Evolutionary conservation across 768 basidiomycete species (phyloP), one percentile per base, ranked within the genome.

Genomic region (Lyophyllum atratum): DNA sequence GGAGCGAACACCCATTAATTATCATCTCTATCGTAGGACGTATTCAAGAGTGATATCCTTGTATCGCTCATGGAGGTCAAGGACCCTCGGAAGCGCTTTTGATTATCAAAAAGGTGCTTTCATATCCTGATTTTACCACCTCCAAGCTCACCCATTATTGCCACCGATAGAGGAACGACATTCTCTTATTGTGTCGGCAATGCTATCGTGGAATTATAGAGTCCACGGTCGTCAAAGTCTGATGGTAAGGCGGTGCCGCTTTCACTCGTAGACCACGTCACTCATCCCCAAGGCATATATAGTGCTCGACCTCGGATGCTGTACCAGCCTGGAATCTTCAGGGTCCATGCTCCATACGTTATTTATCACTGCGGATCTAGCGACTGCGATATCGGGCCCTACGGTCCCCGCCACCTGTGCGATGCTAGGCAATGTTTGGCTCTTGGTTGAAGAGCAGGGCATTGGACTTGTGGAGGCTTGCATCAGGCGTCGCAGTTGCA

Each of bases 21-120:
- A 50, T 50, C 17, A 14, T 33, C 22, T 24, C 22, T 26, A 24
- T 24, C 25, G 22, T 48, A 65, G 64, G 56, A 49, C 45, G 55
- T 25, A 14, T 67, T 65, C 42, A 58, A 56, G 48, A 50, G 63
- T 21, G 67, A 72, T 10, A 58, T 76, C 8, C 63, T 66, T 29
- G 52, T 57, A 22, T 51, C 70, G 49, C 51, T 73, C 37, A 56
- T 74, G 33, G 52, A 56, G 46, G 60, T 62, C 1, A 64, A 55
- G 43, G 71, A 71, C 58, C 71, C 69, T 37, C 65, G 70, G 43
- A 62, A 54, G 37, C 60, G 63, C 12, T 55, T 40, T 19, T 40
- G 17, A 40, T 5, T 6, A n/a, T 8, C 39, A 15, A 2, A 40
- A 4, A 19, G 39, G 39, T 37, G 34, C 14, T 37, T 37, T 31